Evolutionary conservation across 2,329 filamentous ascomycete genomes (phyloP).

Genomic region (Incumbomyces delicatus): DNA sequence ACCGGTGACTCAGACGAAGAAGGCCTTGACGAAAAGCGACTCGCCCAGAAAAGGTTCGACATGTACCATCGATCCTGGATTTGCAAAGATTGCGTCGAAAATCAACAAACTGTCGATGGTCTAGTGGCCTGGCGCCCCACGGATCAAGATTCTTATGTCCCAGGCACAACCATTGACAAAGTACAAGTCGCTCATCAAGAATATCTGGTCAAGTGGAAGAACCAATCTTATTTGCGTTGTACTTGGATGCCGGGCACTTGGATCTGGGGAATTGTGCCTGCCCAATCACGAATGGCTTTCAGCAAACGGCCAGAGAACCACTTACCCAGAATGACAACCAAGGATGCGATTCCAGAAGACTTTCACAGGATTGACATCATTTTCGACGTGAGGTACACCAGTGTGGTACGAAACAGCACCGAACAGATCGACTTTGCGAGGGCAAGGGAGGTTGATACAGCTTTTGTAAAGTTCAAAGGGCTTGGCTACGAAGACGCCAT

Average conservation of each 20-base stretch:
- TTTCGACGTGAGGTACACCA: slow-evolving; percentile 65
- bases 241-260: slow-evolving; percentile 83
- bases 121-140: slow-evolving; percentile 81
- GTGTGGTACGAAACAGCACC: slow-evolving; percentile 46
- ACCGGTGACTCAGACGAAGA: slow-evolving; percentile 19
- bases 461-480: slow-evolving; percentile 85
- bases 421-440: slow-evolving; percentile 62
- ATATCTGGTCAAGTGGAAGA: slow-evolving; percentile 84
- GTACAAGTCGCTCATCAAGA: slow-evolving; percentile 73
- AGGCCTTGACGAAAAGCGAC: slow-evolving; percentile 35
- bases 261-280: slow-evolving; percentile 63
- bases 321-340: slow-evolving; percentile 57
- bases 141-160: slow-evolving; percentile 46
- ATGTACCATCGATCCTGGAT: slow-evolving; percentile 69
- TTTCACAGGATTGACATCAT: slow-evolving; percentile 79
- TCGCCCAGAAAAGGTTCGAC: slow-evolving; percentile 53
- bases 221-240: slow-evolving; percentile 69
- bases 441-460: slow-evolving; percentile 61
- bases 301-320: slow-evolving; percentile 54
- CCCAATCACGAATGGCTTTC: slow-evolving; percentile 63
- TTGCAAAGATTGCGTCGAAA: slow-evolving; percentile 65
- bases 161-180: slow-evolving; percentile 44
- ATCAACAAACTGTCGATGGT: slow-evolving; percentile 58
- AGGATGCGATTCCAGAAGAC: slow-evolving; percentile 80
- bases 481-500: slow-evolving; percentile 82